Evolutionary conservation across 148 eudicot genomes (phyloP).

Genomic region (Camellia japonica): DNA sequence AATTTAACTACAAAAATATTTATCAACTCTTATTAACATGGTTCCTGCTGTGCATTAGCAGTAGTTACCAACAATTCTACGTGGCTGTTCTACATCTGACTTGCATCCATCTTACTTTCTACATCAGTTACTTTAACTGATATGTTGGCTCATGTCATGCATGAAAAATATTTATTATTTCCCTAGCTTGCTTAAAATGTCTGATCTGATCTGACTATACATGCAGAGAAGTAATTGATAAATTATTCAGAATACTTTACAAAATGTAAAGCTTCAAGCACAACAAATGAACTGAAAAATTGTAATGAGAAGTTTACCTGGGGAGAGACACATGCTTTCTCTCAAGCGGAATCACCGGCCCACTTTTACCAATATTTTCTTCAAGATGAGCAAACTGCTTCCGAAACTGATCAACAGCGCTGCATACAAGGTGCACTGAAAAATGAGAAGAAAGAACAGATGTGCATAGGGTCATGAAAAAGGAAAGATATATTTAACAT

Average conservation of each 20-base stretch:
- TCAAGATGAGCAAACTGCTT: slow-evolving; percentile 71
- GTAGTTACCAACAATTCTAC: background rate
- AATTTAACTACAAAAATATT: background rate
- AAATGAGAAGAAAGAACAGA: background rate
- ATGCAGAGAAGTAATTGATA: background rate
- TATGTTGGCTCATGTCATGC: background rate
- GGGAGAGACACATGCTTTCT: slow-evolving; percentile 71
- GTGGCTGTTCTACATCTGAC: background rate
- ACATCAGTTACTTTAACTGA: background rate
- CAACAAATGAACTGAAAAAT: background rate
- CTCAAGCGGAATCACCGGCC: slow-evolving; percentile 42
- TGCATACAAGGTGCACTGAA: slow-evolving; percentile 22
- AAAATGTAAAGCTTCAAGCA: background rate
- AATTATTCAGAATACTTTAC: background rate
- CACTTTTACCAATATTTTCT: slow-evolving; percentile 51
- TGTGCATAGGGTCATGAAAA: background rate
- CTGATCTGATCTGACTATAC: no score
- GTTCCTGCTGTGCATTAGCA: background rate
- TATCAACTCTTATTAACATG: background rate
- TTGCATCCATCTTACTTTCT: background rate
- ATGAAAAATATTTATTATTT: background rate
- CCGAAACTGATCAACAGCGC: slow-evolving; percentile 64
- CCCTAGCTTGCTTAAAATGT: background rate
- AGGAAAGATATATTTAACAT: background rate
- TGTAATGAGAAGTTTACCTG: slow-evolving; percentile 30